phyloP scores from a whole-genome alignment of 352 stramenopile genomes.

The Globisporangium canariense region DNA sequence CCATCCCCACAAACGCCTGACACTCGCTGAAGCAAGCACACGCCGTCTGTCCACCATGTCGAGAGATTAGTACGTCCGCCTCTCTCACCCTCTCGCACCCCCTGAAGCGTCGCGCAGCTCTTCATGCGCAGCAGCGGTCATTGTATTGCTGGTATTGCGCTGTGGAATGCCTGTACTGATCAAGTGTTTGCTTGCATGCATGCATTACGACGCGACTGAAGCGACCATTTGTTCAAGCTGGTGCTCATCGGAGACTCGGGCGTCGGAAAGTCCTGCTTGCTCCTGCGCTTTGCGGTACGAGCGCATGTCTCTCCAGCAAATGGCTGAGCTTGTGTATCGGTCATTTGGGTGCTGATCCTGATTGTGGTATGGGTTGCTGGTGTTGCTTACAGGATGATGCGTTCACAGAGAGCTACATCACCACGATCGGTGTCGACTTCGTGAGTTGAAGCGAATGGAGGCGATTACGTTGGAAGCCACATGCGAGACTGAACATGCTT shows the following conservation, averaged over 20 bases:
- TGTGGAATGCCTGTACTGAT: constrained; percentile 1
- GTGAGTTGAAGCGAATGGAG: constrained; percentile 41
- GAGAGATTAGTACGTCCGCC: constrained; percentile 62
- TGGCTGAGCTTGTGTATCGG: background rate
- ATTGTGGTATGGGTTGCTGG: background rate
- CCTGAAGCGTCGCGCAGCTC: constrained; percentile 13
- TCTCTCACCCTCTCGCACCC: constrained; percentile 4
- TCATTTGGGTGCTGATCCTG: background rate
- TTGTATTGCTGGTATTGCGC: constrained; percentile 1
- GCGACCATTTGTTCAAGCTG: constrained; percentile 97
- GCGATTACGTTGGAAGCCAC: background rate
- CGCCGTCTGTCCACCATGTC: constrained; percentile 42
- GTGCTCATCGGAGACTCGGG: constrained; percentile 98
- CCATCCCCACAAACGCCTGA: background rate
- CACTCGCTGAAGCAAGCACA: background rate
- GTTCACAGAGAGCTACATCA: constrained; percentile 98
- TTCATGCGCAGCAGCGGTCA: constrained; percentile 1
- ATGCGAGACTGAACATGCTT: background rate
- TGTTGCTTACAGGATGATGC: constrained; percentile 85
- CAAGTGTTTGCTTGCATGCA: background rate
- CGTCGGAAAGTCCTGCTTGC: constrained; percentile 98
- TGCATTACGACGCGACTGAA: constrained; percentile 16
- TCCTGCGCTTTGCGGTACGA: constrained; percentile 94
- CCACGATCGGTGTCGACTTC: constrained; percentile 94
- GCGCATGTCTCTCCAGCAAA: constrained; percentile 5